Conservation (phyloP, 1,139 yeast genomes). For the Scheffersomyces insectosa region DNA sequence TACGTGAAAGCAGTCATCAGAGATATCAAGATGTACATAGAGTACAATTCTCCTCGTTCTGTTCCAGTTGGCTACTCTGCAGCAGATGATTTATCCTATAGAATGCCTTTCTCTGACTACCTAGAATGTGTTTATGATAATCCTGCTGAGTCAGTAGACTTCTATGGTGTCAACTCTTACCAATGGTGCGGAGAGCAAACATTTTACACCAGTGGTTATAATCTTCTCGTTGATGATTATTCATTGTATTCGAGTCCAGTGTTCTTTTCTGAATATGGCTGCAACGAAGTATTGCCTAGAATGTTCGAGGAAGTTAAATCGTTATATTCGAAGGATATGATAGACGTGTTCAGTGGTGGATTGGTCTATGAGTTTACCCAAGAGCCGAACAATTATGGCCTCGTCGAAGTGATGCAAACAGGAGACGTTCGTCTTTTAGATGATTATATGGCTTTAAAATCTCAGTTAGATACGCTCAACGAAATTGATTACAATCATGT, state of each 20-base stretch:
- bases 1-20: constrained; percentile 78
- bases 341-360: constrained; percentile 86
- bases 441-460: constrained; percentile 56
- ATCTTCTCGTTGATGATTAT: constrained; percentile 71
- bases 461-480: constrained; percentile 41
- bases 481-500: constrained; percentile 26
- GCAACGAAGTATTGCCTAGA: constrained; percentile 83
- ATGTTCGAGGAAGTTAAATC: constrained; percentile 75
- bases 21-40: constrained; percentile 75
- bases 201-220: constrained; percentile 79
- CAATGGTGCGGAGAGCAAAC: constrained; percentile 97
- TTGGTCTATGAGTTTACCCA: constrained; percentile 88
- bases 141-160: constrained; percentile 70
- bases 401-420: constrained; percentile 60
- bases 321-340: constrained; percentile 73
- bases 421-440: constrained; percentile 57
- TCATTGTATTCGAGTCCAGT: constrained; percentile 70
- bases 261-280: constrained; percentile 90
- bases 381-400: constrained; percentile 86
- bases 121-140: constrained; percentile 71
- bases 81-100: constrained; percentile 80
- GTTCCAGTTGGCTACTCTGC: constrained; percentile 97
- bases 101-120: constrained; percentile 77
- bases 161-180: constrained; percentile 92
- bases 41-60: constrained; percentile 54